Evolutionary conservation across 163 green algal genomes (phyloP), one percentile per base, ranked within the genome.

Genomic region (Scenedesmus sp.): DNA sequence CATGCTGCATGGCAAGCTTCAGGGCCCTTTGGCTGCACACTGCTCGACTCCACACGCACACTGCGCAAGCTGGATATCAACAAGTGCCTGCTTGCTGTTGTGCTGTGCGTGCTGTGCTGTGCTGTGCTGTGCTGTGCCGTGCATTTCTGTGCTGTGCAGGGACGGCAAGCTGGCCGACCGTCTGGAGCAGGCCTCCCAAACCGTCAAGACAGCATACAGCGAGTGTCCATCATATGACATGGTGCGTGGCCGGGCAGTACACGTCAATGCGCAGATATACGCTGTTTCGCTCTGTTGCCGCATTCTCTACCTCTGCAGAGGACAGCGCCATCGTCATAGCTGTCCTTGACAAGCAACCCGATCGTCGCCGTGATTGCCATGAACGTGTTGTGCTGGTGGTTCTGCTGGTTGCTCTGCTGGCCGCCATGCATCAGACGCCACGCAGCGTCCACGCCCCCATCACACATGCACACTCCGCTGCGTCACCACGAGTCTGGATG

Each of bases 191-290:
- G 96, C 96, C 16, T 91, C 95, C 3, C 94, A 97, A 88, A 78
- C 91, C 6, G 96, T 99, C 40, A 99, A 99, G 95, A 85, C 95
- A 83, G 97, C 95, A 4, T 99, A 98, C 96, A 97, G 94, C 87
- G 96, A 98, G 94, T 99, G 97, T 93, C 98, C 98, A 26, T 97
- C 93, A 1, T 99, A 97, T 89, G 97, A 99, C 86, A 92, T 94
- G 93, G 92, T 96, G 70, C 73, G 91, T 26, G 18, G 20, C 26
- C 40, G 65, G 30, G 2, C 18, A 30, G 65, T 30, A 20, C 30
- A 33, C 56, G 16, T 33, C 22, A n/a, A 0, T n/a, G 56, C 56
- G 3, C 13, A 20, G 6, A n/a, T n/a, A n/a, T n/a, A n/a, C 12
- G 13, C 12, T 61, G 51, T 61, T n/a, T n/a, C n/a, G 13, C 13